Evolutionary conservation across 192 early-diverging fungal species (phyloP).

Genomic region (Backusella liffmaniae): DNA sequence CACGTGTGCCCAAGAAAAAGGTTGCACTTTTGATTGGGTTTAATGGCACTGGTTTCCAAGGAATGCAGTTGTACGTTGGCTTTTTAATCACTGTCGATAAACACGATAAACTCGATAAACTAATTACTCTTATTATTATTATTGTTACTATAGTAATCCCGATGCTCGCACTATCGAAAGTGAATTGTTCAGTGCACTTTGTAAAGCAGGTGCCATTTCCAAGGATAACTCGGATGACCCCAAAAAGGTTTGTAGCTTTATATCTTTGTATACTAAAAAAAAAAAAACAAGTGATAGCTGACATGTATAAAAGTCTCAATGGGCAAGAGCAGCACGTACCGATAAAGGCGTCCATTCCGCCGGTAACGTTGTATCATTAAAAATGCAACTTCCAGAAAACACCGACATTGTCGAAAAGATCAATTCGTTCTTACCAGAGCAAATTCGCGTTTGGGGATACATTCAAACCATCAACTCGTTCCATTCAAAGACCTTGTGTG

Average conservation of each 20-base stretch:
- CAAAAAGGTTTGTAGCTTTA: constrained; percentile 48
- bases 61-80: constrained; percentile 86
- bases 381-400: constrained; percentile 77
- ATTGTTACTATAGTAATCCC: constrained; percentile 58
- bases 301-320: constrained; percentile 54
- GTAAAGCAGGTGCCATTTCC: constrained; percentile 78
- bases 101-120: too few species aligned
- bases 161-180: constrained; percentile 83
- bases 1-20: constrained; percentile 77
- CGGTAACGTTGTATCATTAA: constrained; percentile 91
- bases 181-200: constrained; percentile 86
- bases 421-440: constrained; percentile 80
- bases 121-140: constrained; percentile 13
- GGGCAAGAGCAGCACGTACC: constrained; percentile 91
- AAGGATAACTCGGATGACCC: constrained; percentile 83
- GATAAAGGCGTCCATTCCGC: constrained; percentile 99
- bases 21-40: constrained; percentile 91
- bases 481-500: constrained; percentile 89
- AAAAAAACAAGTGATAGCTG: background rate
- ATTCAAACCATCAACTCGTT: constrained; percentile 73
- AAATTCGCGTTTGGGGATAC: constrained; percentile 75
- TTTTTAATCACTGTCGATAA: too few species aligned
- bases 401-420: constrained; percentile 71
- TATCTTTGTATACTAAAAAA: too few species aligned
- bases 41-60: constrained; percentile 94